phyloP scores from a whole-genome alignment of 192 early-diverging fungal genomes.

The Chytriomyces sp. region DNA sequence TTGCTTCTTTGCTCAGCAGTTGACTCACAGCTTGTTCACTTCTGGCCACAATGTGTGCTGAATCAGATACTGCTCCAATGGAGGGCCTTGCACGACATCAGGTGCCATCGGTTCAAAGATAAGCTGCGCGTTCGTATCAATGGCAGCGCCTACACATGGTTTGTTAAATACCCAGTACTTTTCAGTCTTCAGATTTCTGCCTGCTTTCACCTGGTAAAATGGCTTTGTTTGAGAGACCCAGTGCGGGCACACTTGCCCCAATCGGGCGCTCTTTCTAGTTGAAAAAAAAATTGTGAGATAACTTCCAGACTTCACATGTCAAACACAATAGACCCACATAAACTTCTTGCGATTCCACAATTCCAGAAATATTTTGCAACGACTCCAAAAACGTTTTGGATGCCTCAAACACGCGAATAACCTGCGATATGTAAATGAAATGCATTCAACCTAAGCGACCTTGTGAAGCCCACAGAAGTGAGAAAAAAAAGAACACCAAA shows the following conservation, averaged over 20 bases:
- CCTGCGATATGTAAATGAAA: conserved; percentile 39
- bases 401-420: conserved; percentile 86
- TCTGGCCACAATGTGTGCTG: conserved; percentile 97
- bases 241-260: conserved; percentile 83
- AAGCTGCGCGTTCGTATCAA: conserved; percentile 35
- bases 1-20: conserved; percentile 12
- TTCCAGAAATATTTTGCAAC: conserved; percentile 58
- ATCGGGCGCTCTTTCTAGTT: conserved; percentile 55
- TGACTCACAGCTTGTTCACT: conserved; percentile 79
- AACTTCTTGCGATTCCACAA: conserved; percentile 45
- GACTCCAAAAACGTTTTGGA: conserved; percentile 77
- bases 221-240: conserved; percentile 97
- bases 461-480: not conserved
- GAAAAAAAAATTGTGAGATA: not conserved
- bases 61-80: conserved; percentile 87
- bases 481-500: conserved; percentile 19
- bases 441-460: no score
- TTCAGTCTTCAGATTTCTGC: not conserved
- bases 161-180: no score
- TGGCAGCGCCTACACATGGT: conserved; percentile 21
- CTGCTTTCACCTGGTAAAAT: conserved; percentile 45
- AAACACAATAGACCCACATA: conserved; percentile 32
- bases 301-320: not conserved
- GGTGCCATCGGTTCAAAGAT: conserved; percentile 19
- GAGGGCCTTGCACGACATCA: conserved; percentile 60